Base-by-base conservation (phyloP, 73 alveolate genomes). In the Symbiodinium pilosum region DNA sequence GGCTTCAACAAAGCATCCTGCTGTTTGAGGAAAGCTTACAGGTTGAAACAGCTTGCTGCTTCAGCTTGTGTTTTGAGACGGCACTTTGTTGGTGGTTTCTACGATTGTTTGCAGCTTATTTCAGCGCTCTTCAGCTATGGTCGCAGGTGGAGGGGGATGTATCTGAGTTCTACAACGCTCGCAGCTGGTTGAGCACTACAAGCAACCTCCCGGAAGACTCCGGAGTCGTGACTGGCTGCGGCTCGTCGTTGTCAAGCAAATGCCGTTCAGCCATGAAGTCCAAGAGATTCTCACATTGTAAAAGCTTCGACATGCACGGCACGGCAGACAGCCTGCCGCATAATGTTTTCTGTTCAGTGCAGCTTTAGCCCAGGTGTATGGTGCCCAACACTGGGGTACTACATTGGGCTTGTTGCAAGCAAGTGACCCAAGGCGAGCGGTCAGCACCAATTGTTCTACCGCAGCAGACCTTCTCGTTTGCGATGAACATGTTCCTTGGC, bases 101-200 rank as follows among this genome's bases (percentile, higher is more conserved):
- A 16, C 32, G n/a, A n/a, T n/a, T 24, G 73, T n/a, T 16, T 5
- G 73, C 73, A 64, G 32, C 81, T 20, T 9, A 21, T 64, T 34
- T 0, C 32, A 7, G 16, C 32, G 39, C 39, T 38, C 56, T 40
- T 83, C 34, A 11, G 81, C 4, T n/a, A 64, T 28, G 81, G 81
- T 64, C 81, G n/a, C n/a, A n/a, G n/a, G n/a, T n/a, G n/a, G 81
- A 64, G 38, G 81, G 81, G 1, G 95, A 84, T 21, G 59, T 39
- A 43, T 56, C 84, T 12, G 86, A 88, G 73, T 88, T 88, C 95
- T 88, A 88, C 87, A 56, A 64, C 16, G 95, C 95, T 40, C 86
- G 73, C 36, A 51, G 95, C 47, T 88, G 95, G 95, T 20, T 88
- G 87, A 88, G 95, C 87, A 88, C 95, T 43, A 64, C 95, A 69